Evolutionary conservation across 805 yeast genomes (phyloP), one percentile per base, ranked within the genome.

Genomic region (Nakazawaea ambrosiae): DNA sequence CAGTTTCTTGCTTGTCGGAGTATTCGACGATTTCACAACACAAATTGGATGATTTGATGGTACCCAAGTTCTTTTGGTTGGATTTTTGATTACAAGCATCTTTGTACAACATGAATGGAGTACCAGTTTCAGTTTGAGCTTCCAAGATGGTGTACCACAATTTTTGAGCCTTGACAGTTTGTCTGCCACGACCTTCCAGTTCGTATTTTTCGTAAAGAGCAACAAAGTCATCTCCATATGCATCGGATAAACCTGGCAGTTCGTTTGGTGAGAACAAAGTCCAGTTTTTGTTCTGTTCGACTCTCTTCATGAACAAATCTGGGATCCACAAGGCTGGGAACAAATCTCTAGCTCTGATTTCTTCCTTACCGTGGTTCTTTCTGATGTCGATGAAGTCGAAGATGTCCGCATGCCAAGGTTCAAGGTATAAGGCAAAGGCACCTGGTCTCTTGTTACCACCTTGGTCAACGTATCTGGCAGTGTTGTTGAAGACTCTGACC

Each of bases 391-490:
- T 60, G 51, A 90, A 81, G 42, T 84, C 95, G 57, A 86, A 82
- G 25, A 90, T 70, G 51, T 90, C 98, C 9, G 83, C 75, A 56
- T 90, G 98, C 98, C 98, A 90, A 39, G 98, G 97, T 63, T 90
- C 98, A 26, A 90, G 59, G 61, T 89, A 90, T 26, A 88, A 63
- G 25, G 96, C 96, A 60, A 90, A 84, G 3, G 98, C 98, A 45
- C 97, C 97, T 0, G 98, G 98, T 53, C 98, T 71, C 61, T 89
- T 89, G 64, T 90, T 90, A 39, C 97, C 97, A 45, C 98, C 98
- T 68, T 90, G 98, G 53, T 90, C 97, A 29, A 90, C 97, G 54
- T 89, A 90, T 49, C 96, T 75, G 15, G 98, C 97, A 19, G 97
- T 88, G 62, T 87, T 83, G 66, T 90, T 90, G 66, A 80, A 90